These are phyloP conservation scores for Fusarium udum DNA, from an alignment of 2,329 filamentous ascomycete species.

Conservation along the genomic window DNA sequence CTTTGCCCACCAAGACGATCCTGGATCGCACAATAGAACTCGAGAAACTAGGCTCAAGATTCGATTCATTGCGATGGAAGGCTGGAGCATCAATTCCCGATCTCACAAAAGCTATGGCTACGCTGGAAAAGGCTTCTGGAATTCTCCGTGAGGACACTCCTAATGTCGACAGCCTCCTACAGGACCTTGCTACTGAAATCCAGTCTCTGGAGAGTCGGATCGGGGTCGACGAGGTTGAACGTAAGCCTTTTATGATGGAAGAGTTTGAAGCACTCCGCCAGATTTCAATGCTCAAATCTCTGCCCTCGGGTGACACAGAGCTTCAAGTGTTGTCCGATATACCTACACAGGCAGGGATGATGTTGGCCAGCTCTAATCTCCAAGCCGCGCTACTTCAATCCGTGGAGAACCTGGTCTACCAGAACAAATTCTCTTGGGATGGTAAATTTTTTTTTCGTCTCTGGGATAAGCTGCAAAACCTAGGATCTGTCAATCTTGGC, in stretches of 20 bases:
- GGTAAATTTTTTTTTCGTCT: constrained; percentile 57
- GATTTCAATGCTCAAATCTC: constrained; percentile 54
- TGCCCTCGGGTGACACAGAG: constrained; percentile 42
- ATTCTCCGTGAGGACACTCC: constrained; percentile 57
- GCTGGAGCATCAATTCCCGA: constrained; percentile 61
- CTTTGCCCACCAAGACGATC: constrained; percentile 58
- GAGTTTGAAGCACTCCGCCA: constrained; percentile 69
- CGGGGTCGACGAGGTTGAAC: constrained; percentile 52
- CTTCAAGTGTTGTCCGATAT: constrained; percentile 59
- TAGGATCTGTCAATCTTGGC: constrained; percentile 64
- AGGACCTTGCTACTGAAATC: constrained; percentile 61
- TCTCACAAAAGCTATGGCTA: constrained; percentile 62
- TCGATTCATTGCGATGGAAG: constrained; percentile 70
- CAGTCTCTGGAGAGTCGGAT: constrained; percentile 59
- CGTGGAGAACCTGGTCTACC: constrained; percentile 57
- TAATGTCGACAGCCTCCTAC: constrained; percentile 58
- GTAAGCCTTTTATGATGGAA: constrained; percentile 60
- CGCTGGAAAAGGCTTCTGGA: constrained; percentile 65
- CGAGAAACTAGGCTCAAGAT: constrained; percentile 65
- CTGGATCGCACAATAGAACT: constrained; percentile 61
- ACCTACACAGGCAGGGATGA: constrained; percentile 48
- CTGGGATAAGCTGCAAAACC: constrained; percentile 62
- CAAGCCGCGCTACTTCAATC: constrained; percentile 56
- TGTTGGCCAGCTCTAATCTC: constrained; percentile 46
- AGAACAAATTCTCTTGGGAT: constrained; percentile 52